phyloP scores from a whole-genome alignment of 2,329 filamentous ascomycete species.

The Pestalotiopsis sp. region DNA sequence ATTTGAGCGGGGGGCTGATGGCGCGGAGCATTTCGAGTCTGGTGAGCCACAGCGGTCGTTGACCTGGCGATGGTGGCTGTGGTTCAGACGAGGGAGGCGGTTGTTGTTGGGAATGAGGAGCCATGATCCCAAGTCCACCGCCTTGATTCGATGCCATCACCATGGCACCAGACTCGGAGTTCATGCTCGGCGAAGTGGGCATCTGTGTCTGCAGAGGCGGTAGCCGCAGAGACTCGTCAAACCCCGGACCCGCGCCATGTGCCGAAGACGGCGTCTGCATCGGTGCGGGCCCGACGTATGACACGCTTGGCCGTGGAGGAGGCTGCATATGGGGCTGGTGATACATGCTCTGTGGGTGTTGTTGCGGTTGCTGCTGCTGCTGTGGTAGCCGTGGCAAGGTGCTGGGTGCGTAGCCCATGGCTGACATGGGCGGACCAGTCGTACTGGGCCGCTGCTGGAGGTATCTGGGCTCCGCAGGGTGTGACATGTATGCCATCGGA shows the following conservation, averaged over 20 bases:
- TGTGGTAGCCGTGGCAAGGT: constrained; percentile 25
- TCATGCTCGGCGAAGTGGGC: constrained; percentile 28
- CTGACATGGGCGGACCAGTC: constrained; percentile 25
- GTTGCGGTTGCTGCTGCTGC: constrained; percentile 16
- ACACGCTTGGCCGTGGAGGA: constrained; percentile 44
- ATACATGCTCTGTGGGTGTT: constrained; percentile 14
- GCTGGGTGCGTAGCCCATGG: constrained; percentile 30
- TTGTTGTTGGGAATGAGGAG: constrained; percentile 14
- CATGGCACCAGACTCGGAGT: constrained; percentile 19
- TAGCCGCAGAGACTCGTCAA: constrained; percentile 56
- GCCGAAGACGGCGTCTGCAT: background rate
- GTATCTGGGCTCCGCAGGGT: constrained; percentile 28
- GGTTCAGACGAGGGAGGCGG: background rate
- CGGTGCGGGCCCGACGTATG: constrained; percentile 32
- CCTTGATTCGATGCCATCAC: constrained; percentile 12
- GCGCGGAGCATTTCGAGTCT: constrained; percentile 78
- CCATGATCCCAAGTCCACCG: constrained; percentile 22
- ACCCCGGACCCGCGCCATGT: constrained; percentile 32
- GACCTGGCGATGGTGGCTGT: constrained; percentile 10
- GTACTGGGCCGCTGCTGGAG: constrained; percentile 30
- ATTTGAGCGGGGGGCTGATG: constrained; percentile 70
- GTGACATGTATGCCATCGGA: constrained; percentile 34
- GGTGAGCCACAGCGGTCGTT: constrained; percentile 51
- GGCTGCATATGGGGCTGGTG: constrained; percentile 32
- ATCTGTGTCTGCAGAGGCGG: constrained; percentile 54